phyloP scores from a whole-genome alignment of 208 protist species.

The Angomonas ambiguus region DNA sequence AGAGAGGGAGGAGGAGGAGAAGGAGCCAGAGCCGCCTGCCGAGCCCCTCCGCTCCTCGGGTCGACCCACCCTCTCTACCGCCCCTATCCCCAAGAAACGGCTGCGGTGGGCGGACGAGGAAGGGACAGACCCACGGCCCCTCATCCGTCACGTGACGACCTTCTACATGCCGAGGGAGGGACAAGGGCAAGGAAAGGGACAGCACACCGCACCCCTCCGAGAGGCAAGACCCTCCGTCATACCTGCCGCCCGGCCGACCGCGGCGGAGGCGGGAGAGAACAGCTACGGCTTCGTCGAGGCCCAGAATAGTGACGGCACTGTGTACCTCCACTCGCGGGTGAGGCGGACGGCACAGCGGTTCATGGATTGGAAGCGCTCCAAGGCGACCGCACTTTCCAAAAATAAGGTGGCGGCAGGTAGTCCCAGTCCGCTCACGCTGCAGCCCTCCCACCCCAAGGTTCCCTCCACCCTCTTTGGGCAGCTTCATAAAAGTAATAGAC shows the following conservation, averaged over 20 bases:
- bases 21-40: constrained; percentile 4
- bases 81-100: constrained; percentile 19
- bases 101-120: constrained; percentile 62
- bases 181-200: background rate
- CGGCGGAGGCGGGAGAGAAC: constrained; percentile 13
- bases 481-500: constrained; percentile 31
- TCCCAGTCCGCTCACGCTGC: constrained; percentile 19
- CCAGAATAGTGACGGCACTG: constrained; percentile 38
- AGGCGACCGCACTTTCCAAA: background rate
- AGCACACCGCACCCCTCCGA: background rate
- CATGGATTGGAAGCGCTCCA: constrained; percentile 36
- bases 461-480: constrained; percentile 37
- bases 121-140: constrained; percentile 6
- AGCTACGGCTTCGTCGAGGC: constrained; percentile 35
- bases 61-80: constrained; percentile 2
- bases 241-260: constrained; percentile 17
- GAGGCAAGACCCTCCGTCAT: constrained; percentile 16
- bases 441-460: constrained; percentile 3
- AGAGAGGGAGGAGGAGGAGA: constrained; percentile 12
- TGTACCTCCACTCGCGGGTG: constrained; percentile 53
- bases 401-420: constrained; percentile 14
- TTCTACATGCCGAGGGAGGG: constrained; percentile 50
- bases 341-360: constrained; percentile 45
- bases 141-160: constrained; percentile 50
- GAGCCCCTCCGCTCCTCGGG: background rate